Percentiles rank a stretch among this genome's conserved stretches.
Conservation (phyloP, 2,329 filamentous ascomycete genomes). For the Aspergillus bombycis region DNA sequence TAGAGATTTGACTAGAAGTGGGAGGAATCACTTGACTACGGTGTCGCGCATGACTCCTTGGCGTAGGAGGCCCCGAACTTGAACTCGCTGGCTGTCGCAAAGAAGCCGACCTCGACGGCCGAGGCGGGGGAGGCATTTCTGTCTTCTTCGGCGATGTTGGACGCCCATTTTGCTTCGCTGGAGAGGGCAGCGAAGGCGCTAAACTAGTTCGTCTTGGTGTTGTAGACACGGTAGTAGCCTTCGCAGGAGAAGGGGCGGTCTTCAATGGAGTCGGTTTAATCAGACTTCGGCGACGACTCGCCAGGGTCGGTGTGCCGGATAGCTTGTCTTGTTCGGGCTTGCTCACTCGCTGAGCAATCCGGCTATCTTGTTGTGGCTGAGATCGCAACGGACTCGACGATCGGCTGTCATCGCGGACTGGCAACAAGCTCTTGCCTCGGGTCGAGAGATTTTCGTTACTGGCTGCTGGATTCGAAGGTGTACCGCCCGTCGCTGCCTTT, state of each 20-base stretch:
- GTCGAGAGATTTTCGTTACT: conserved; percentile 24
- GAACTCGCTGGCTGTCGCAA: conserved; percentile 37
- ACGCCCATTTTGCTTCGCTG: conserved; percentile 21
- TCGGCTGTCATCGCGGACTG: conserved; percentile 24
- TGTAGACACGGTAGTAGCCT: conserved; percentile 20
- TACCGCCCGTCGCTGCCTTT: conserved; percentile 8
- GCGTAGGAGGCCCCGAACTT: conserved; percentile 19
- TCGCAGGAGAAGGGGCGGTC: conserved; percentile 15
- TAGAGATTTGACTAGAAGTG: conserved; percentile 17
- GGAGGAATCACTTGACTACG: conserved; percentile 37
- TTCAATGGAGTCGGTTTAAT: conserved; percentile 31
- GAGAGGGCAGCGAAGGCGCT: conserved; percentile 25
- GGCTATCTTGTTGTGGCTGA: conserved; percentile 23
- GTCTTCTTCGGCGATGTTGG: conserved; percentile 33
- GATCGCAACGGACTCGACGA: conserved; percentile 19
- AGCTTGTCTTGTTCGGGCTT: conserved; percentile 16
- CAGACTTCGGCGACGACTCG: conserved; percentile 34
- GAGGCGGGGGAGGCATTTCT: conserved; percentile 39
- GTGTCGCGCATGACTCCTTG: conserved; percentile 37
- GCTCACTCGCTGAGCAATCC: conserved; percentile 21
- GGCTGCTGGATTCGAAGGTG: conserved; percentile 13
- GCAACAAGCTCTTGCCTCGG: conserved; percentile 35
- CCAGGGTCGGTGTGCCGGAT: conserved; percentile 8
- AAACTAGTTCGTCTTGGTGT: conserved; percentile 25
- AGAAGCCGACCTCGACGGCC: conserved; percentile 40